A percentile compares a stretch with the other conserved stretches of the same genome.
phyloP scores from a whole-genome alignment of 2,329 filamentous ascomycete species.

The Acrocalymma vagum region DNA sequence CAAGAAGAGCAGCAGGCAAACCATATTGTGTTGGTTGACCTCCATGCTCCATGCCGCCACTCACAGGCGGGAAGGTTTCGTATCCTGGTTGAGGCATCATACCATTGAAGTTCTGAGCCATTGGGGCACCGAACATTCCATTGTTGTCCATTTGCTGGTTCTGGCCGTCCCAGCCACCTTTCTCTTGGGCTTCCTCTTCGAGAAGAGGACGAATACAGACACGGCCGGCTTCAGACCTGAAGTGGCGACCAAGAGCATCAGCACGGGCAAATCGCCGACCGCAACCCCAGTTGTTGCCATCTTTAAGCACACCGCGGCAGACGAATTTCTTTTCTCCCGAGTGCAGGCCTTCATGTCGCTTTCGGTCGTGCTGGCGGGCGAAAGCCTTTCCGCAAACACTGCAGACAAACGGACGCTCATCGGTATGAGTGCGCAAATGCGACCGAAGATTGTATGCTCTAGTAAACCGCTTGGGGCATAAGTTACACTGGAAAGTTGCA shows the following conservation, averaged over 20 bases:
- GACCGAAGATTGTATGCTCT: conserved; percentile 96
- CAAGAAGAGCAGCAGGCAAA: conserved; percentile 86
- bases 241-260: conserved; percentile 92
- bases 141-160: conserved; percentile 66
- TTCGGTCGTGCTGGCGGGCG: conserved; percentile 95
- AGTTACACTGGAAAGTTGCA: conserved; percentile 91
- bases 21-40: conserved; percentile 48
- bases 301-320: conserved; percentile 89
- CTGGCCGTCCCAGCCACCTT: conserved; percentile 66
- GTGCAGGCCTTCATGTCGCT: conserved; percentile 94
- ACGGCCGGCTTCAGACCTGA: conserved; percentile 92
- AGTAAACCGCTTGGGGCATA: conserved; percentile 96
- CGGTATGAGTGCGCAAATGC: conserved; percentile 93
- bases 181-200: conserved; percentile 90
- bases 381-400: conserved; percentile 98
- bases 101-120: conserved; percentile 38
- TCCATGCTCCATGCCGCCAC: conserved; percentile 36
- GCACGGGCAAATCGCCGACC: conserved; percentile 92
- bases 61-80: conserved; percentile 36
- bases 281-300: conserved; percentile 88
- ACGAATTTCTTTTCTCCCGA: conserved; percentile 99
- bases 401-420: conserved; percentile 96
- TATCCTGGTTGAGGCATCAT: conserved; percentile 47
- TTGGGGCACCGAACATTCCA: conserved; percentile 41
- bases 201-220: conserved; percentile 97